Base-by-base conservation (phyloP, 1,284 basidiomycete genomes). In the Irpex sp. region DNA sequence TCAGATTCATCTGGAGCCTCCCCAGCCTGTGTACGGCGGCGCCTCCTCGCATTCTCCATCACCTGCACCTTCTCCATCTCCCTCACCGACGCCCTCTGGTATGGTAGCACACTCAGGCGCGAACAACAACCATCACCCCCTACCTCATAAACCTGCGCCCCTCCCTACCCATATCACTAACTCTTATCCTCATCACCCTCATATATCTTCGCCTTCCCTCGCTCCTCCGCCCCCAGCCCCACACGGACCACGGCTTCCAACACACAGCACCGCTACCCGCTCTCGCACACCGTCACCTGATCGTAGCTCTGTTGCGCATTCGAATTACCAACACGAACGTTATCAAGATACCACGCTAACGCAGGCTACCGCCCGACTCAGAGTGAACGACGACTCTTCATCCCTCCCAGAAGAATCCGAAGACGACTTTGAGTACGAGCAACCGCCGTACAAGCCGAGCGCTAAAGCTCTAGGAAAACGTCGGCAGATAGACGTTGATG, bases 391-490 rank as follows among this genome's bases (percentile, higher is more conserved):
- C 36, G 63, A 63, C 26, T 63, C 60, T 50, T 59, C 61, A n/a
- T 61, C 60, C 9, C 53, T 35, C 9, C 60, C 53, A 26, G 50
- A 26, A 26, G 51, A 57, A 13, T 55, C 36, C 64, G 67, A 64
- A 36, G 71, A 70, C 57, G 57, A 61, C 15, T 36, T 60, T 58
- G 57, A 61, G n/a, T 36, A 61, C 61, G 58, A 66, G 68, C 43
- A 78, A 37, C 80, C 77, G 8, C 70, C 78, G 6, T 26, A 26
- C 3, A 77, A 79, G 63, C 89, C 88, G 2, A 92, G 90, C 70
- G 89, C 81, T 51, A 93, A 93, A 72, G 90, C 92, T 1, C 80
- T 92, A 5, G 92, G 91, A n/a, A 93, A 93, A 76, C 80, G 88
- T 67, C 83, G 77, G 67, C 80, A 86, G 13, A 72, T 83, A n/a